Evolutionary conservation across 164 flowering plant species (phyloP), one percentile per base, ranked within the genome.

Genomic region (Vitis riparia): DNA sequence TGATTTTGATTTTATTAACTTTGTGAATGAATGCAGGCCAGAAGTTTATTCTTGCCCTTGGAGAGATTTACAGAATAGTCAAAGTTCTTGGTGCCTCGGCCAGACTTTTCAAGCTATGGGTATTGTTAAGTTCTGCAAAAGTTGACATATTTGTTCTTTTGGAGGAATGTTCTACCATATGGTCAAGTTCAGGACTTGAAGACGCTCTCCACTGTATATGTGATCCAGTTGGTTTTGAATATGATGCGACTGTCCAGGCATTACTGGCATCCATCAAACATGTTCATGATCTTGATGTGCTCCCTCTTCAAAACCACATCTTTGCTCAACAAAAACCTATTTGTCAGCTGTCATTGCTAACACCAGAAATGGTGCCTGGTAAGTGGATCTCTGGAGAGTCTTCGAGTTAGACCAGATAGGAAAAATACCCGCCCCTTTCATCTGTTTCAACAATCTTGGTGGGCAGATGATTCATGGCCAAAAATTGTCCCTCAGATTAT

Each of bases 61-160:
- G 93, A 63, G 96, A 95, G 73, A 83, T 95, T 69, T 93, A 82
- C 71, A 85, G 94, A 74, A 91, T 86, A 52, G 84, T 81, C 19
- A 69, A 73, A 75, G 67, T 93, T 61, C 68, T 94, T 71, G 87
- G 81, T 75, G 80, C 79, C 50, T 86, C 98, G 14, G 71, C 74
- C 49, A 79, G 71, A 76, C 70, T 89, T 53, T 95, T 83, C 86
- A 90, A 83, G 75, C 97, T 92, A 13, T 95, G 98, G 98, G 71
- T 85, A 61, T 55, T 89, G 16, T 72, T 76, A 65, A 74, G 69
- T 71, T 68, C 68, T 62, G 74, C 63, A 52, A 76, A 81, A 51
- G 68, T 55, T 8, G 60, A 61, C 59, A 71, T 93, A 6, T 68
- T 68, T 65, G 17, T 66, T 71, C 71, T 79, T 71, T 59, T 91